These are phyloP conservation scores for Chalaropsis ovoidea DNA, from an alignment of 2,329 filamentous ascomycete genomes.

Conservation along the genomic window DNA sequence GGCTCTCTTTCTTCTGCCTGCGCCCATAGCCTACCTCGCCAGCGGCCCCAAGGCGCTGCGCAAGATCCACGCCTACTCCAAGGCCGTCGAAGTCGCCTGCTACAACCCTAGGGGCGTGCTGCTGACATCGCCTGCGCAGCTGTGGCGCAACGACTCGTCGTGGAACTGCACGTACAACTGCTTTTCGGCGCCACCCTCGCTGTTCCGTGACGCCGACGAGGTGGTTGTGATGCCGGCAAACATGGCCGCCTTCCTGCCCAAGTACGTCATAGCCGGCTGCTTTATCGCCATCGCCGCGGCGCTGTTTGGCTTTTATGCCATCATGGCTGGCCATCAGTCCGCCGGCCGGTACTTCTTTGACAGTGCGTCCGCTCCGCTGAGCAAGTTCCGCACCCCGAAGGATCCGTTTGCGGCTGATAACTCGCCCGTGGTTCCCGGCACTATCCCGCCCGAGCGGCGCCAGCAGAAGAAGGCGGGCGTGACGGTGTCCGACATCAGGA, in stretches of 20 bases:
- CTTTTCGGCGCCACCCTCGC: slow-evolving; percentile 18
- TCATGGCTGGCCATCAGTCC: slow-evolving; percentile 22
- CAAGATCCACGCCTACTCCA: slow-evolving; percentile 22
- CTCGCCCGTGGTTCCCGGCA: slow-evolving; percentile 24
- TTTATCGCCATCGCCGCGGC: slow-evolving; percentile 21
- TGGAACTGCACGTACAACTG: slow-evolving; percentile 25
- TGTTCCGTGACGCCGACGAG: slow-evolving; percentile 21
- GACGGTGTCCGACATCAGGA: neutral
- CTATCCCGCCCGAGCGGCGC: slow-evolving; percentile 22
- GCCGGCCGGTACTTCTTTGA: slow-evolving; percentile 24
- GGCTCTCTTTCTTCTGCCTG: slow-evolving; percentile 23
- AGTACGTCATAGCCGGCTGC: slow-evolving; percentile 23
- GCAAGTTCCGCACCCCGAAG: slow-evolving; percentile 16
- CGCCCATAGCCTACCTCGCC: slow-evolving; percentile 23
- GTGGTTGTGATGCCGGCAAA: slow-evolving; percentile 22
- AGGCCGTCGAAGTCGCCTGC: slow-evolving; percentile 23
- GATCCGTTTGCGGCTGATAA: slow-evolving; percentile 24
- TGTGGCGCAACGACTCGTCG: slow-evolving; percentile 24
- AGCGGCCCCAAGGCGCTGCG: slow-evolving; percentile 23
- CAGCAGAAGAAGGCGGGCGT: slow-evolving; percentile 19
- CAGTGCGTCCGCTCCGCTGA: slow-evolving; percentile 16
- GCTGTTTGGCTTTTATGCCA: slow-evolving; percentile 22
- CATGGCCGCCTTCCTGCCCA: slow-evolving; percentile 23
- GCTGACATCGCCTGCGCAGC: slow-evolving; percentile 21
- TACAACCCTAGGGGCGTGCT: slow-evolving; percentile 19